Percentiles rank a stretch among this genome's conserved stretches.
These are phyloP conservation scores for Rhodotorula kratochvilovae DNA, from an alignment of 768 basidiomycete genomes.

Conservation along the genomic window DNA sequence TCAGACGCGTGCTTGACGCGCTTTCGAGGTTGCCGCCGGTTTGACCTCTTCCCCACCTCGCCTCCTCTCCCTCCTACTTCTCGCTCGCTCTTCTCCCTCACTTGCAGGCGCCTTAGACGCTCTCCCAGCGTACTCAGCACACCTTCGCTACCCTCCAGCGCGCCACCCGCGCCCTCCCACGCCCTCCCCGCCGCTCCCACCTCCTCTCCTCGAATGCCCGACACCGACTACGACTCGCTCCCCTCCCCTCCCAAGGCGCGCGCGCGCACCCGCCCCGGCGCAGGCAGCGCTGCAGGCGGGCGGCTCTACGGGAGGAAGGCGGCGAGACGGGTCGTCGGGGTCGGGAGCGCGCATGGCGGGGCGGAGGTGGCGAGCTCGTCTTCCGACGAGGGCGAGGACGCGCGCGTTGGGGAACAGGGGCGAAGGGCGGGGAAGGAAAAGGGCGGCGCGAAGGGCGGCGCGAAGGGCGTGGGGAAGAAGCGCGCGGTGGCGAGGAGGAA, in stretches of 20 bases:
- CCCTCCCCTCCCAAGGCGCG: not conserved
- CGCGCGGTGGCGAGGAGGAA: not conserved
- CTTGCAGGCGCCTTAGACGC: not conserved
- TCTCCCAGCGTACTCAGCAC: too few relatives aligned
- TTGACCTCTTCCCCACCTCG: not conserved
- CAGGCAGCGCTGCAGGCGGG: too few relatives aligned
- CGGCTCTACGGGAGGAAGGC: not conserved
- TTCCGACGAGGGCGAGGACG: too few relatives aligned
- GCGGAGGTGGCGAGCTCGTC: too few relatives aligned
- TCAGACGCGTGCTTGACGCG: too few relatives aligned
- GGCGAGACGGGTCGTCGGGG: too few relatives aligned
- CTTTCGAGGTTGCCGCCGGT: too few relatives aligned
- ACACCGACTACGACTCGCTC: conserved; percentile 23
- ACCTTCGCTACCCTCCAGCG: too few relatives aligned
- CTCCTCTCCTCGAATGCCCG: not conserved
- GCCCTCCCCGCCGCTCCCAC: not conserved
- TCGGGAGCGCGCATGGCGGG: not conserved
- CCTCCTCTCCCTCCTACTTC: not conserved
- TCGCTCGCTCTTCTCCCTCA: not conserved
- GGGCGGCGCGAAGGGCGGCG: not conserved
- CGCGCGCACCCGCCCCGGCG: not conserved
- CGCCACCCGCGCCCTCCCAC: not conserved
- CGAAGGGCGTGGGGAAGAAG: not conserved
- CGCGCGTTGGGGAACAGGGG: not conserved
- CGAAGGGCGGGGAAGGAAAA: too few relatives aligned